phyloP scores from a whole-genome alignment of 2,329 filamentous ascomycete species.

The Clonostachys solani region DNA sequence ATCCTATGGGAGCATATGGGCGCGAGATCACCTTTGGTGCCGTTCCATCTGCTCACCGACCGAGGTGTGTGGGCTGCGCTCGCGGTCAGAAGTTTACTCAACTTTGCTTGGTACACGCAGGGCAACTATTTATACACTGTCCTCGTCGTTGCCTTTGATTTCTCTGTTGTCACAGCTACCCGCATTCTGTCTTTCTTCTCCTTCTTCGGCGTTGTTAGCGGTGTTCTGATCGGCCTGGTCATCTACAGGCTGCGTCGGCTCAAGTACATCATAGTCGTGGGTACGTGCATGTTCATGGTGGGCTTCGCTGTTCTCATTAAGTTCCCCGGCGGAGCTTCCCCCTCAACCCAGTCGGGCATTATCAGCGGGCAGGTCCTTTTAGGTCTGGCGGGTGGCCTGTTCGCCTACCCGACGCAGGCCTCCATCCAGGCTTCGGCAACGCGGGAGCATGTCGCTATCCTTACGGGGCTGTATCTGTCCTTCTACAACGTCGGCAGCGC shows the following conservation, averaged over 20 bases:
- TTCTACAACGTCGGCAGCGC: conserved; percentile 36
- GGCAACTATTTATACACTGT: conserved; percentile 57
- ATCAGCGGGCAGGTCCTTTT: conserved; percentile 52
- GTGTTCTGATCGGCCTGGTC: conserved; percentile 44
- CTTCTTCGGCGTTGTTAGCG: conserved; percentile 48
- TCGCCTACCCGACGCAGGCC: conserved; percentile 36
- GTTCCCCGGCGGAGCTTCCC: conserved; percentile 43
- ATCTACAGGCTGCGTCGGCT: conserved; percentile 47
- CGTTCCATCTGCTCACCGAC: conserved; percentile 53
- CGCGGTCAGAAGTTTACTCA: conserved; percentile 45
- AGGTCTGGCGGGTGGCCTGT: conserved; percentile 54
- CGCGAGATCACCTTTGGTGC: conserved; percentile 46
- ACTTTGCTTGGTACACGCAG: conserved; percentile 52
- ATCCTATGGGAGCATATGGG: conserved; percentile 48
- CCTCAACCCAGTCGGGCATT: conserved; percentile 39
- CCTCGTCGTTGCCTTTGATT: conserved; percentile 53
- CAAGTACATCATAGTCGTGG: conserved; percentile 54
- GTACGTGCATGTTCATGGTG: conserved; percentile 49
- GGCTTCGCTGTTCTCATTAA: conserved; percentile 52
- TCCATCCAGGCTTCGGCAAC: conserved; percentile 31
- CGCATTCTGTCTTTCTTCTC: conserved; percentile 52
- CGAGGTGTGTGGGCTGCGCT: conserved; percentile 58
- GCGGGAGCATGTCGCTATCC: conserved; percentile 28
- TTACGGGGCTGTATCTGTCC: conserved; percentile 31
- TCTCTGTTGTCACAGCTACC: conserved; percentile 48